Evolutionary conservation across 805 yeast species (phyloP).

Genomic region (Saccharomycopsis javanensis): DNA sequence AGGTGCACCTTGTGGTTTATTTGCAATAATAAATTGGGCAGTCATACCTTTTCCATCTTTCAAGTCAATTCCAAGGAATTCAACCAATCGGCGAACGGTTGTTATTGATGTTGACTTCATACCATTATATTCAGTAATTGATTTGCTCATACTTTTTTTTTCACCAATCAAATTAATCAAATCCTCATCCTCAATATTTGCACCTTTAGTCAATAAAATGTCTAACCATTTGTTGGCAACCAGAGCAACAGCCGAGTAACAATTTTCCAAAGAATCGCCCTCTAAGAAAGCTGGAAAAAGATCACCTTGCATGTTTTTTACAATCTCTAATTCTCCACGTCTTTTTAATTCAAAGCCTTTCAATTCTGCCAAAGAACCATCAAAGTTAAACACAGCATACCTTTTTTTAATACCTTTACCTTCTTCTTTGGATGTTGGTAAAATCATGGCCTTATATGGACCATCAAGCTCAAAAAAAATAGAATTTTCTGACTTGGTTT

Average conservation of each 20-base stretch:
- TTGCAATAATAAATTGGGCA: constrained; percentile 85
- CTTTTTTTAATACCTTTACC: constrained; percentile 94
- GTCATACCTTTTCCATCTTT: constrained; percentile 94
- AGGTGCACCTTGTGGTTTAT: constrained; percentile 74
- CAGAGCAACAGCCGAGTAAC: constrained; percentile 81
- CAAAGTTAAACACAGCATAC: constrained; percentile 93
- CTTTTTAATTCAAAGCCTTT: constrained; percentile 96
- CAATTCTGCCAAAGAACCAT: constrained; percentile 87
- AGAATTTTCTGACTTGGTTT: constrained; percentile 78
- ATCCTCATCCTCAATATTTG: constrained; percentile 85
- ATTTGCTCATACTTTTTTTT: constrained; percentile 89
- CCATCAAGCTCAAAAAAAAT: constrained; percentile 98
- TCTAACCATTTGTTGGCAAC: constrained; percentile 97
- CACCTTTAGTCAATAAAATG: constrained; percentile 80
- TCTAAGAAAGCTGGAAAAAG: constrained; percentile 84
- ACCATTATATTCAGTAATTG: constrained; percentile 76
- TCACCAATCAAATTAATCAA: constrained; percentile 91
- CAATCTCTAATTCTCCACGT: constrained; percentile 89
- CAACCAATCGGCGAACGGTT: constrained; percentile 88
- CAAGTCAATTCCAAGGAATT: constrained; percentile 92
- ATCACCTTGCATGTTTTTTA: constrained; percentile 92
- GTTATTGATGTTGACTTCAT: constrained; percentile 95
- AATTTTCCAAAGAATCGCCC: constrained; percentile 66
- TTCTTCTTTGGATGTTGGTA: constrained; percentile 96
- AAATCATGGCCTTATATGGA: constrained; percentile 93